Evolutionary conservation across 345 rosid species (phyloP), one percentile per base, ranked within the genome.

Genomic region (Bretschneidera sinensis): DNA sequence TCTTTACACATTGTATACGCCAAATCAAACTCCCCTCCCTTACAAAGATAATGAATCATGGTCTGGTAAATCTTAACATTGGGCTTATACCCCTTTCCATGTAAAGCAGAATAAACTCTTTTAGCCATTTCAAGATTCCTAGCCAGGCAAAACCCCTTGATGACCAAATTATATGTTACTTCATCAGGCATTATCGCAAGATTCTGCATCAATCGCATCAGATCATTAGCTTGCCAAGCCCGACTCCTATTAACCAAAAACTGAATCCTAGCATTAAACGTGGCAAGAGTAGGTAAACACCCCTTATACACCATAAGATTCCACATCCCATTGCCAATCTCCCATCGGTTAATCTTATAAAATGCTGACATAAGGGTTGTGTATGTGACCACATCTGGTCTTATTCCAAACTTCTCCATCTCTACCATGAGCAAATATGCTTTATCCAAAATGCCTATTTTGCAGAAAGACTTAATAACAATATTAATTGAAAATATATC

Each of bases 311-410:
- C 76, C 95, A 86, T 86, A 65, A 74, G 83, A 66, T 86, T 89
- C 97, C 97, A 89, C 66, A 86, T 55, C 17, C 97, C 95, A 49
- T 86, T 85, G 48, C 88, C 86, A 67, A 86, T 67, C 73, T 79
- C 74, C 23, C 64, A 67, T 28, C 71, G 66, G n/a, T 81, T 74
- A 1, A 61, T 68, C 75, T 76, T 80, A 78, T 86, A 89, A 57
- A 70, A 83, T 22, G 95, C 84, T 0, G 91, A 79, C 51, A 84
- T 65, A 68, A 89, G 91, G 6, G 91, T 89, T 13, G 91, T 86
- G 55, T 75, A 89, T 1, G 91, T 86, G 60, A 86, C 35, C n/a
- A 83, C 88, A 72, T 89, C 95, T 45, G 94, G 87, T 54, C 43
- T 74, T 61, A 84, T 62, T 16, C 91, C 81, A n/a, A 62, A 55